These are phyloP conservation scores for Penicillium malachiteum DNA, from an alignment of 495 filamentous ascomycete species.

Conservation along the genomic window DNA sequence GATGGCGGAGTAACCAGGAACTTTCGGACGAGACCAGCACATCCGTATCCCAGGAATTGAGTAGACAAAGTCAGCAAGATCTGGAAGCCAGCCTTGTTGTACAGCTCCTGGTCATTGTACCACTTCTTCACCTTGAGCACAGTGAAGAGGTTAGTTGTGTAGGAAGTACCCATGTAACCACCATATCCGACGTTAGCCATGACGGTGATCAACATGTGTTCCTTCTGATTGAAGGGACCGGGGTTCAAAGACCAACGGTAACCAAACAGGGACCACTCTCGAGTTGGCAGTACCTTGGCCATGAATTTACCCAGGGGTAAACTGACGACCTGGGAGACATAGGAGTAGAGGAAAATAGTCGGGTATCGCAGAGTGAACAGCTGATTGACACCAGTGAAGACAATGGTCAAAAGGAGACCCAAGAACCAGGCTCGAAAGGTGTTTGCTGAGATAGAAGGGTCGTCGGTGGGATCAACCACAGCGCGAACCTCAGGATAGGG, in stretches of 20 bases:
- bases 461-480: conserved; percentile 41
- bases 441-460: conserved; percentile 58
- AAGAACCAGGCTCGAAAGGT: conserved; percentile 65
- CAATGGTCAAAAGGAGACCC: conserved; percentile 55
- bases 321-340: conserved; percentile 64
- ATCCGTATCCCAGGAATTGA: conserved; percentile 51
- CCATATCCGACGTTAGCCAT: conserved; percentile 46
- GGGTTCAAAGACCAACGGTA: conserved; percentile 48
- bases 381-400: conserved; percentile 62
- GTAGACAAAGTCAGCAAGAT: conserved; percentile 35
- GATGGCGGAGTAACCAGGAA: conserved; percentile 51
- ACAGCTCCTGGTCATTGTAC: conserved; percentile 56
- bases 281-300: conserved; percentile 44
- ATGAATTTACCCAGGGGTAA: conserved; percentile 54
- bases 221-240: conserved; percentile 51
- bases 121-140: conserved; percentile 55
- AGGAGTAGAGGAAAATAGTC: conserved; percentile 59
- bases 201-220: conserved; percentile 57
- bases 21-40: conserved; percentile 44
- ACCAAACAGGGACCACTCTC: conserved; percentile 49
- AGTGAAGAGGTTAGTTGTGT: conserved; percentile 59
- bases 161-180: conserved; percentile 38
- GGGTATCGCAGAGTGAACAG: conserved; percentile 72
- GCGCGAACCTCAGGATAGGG: conserved; percentile 50
- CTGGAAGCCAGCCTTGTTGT: conserved; percentile 45